Base-by-base conservation (phyloP, 805 yeast species). In the Wickerhamiella siamensis region DNA sequence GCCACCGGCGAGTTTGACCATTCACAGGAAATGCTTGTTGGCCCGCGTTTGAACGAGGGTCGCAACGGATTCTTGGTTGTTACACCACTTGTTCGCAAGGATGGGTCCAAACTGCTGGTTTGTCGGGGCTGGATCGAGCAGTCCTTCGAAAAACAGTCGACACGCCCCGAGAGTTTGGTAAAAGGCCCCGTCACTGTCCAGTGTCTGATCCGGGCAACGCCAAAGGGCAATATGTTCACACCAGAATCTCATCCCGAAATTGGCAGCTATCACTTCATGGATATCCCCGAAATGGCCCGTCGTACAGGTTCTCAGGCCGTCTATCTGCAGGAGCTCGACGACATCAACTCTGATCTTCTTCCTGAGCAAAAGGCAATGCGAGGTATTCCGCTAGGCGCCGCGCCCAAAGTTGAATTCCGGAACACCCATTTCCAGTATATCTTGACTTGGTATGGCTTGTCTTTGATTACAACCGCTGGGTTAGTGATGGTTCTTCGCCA, bases 121-220 rank as follows among this genome's bases (percentile, higher is more conserved):
- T 93, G 83, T 57, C 72, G 98, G 49, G 98, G 98, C 14, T 91
- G 96, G 94, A 75, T 91, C 36, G 81, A 75, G 12, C 74, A 74
- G 47, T 72, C 74, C 12, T 42, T 59, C 61, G 57, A 65, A 2
- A 58, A 63, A n/a, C 77, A 94, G 67, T 45, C 68, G 43, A 49
- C 66, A 50, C 51, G 81, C 74, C 66, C 87, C 43, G 70, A 72
- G 45, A 77, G 93, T 1, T 55, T 79, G 44, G 94, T 94, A 1
- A 62, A 65, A 45, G 87, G 83, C 1, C 78, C 72, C 44, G 80
- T 83, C 32, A 75, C 75, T 29, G 63, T 91, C 33, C 75, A 71
- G 45, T 84, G 93, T 43, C 63, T 88, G 48, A 71, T 91, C 45
- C 72, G 94, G 52, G 69, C 67, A 17, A 79, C 83, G 56, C 74